Conservation (phyloP, 1,284 basidiomycete genomes). For the Trametes versicolor region DNA sequence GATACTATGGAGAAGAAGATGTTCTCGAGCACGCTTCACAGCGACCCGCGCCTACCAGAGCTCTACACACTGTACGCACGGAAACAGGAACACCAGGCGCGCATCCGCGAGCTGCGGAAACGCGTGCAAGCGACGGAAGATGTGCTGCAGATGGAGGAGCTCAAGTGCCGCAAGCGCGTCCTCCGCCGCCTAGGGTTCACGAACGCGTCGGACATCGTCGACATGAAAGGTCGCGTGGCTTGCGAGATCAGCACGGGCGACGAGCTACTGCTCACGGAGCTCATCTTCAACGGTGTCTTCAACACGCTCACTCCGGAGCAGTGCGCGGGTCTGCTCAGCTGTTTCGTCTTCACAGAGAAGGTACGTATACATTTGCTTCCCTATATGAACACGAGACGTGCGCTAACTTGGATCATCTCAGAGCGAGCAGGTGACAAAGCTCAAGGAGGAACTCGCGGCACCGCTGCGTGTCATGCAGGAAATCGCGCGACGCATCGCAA, state of each 20-base stretch:
- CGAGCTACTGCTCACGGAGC: constrained; percentile 94
- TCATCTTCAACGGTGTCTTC: constrained; percentile 98
- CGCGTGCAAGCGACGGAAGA: constrained; percentile 92
- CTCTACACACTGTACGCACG: constrained; percentile 84
- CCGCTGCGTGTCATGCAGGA: constrained; percentile 97
- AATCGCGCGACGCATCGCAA: constrained; percentile 93
- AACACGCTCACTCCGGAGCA: constrained; percentile 92
- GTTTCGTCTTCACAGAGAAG: constrained; percentile 98
- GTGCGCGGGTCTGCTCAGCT: constrained; percentile 91
- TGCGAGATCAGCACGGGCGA: constrained; percentile 99
- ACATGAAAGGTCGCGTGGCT: constrained; percentile 97
- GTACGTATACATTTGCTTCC: constrained; percentile 49
- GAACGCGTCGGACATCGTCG: constrained; percentile 90
- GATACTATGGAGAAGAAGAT: constrained; percentile 86
- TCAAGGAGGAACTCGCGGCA: constrained; percentile 93
- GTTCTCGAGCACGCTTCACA: constrained; percentile 79
- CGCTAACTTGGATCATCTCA: constrained; percentile 44
- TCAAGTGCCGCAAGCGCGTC: constrained; percentile 95
- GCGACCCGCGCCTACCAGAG: constrained; percentile 77
- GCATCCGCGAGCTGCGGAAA: constrained; percentile 83
- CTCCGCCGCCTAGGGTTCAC: constrained; percentile 94
- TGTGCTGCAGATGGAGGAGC: constrained; percentile 95
- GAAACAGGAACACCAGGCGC: constrained; percentile 79
- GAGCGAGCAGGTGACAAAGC: constrained; percentile 89
- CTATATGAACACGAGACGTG: not conserved